Evolutionary conservation across 345 rosid genomes (phyloP), one percentile per base, ranked within the genome.

Genomic region (Gossypium bickii): DNA sequence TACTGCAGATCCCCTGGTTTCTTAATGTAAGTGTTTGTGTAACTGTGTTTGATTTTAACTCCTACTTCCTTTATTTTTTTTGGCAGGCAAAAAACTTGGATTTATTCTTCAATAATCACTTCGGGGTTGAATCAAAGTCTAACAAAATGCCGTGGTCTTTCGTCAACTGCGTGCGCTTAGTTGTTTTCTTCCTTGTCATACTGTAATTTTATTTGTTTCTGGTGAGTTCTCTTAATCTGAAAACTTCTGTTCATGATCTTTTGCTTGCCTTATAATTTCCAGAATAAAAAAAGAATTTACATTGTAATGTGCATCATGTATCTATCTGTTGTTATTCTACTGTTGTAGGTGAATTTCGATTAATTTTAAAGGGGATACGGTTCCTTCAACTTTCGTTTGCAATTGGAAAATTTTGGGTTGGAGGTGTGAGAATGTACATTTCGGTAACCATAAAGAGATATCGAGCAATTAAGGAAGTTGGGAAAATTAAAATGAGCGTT

Each of bases 71-170:
- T 64, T 22, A 55, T 61, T 74, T 20, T 44, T 61, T 77, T 78
- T 58, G 77, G 79, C 84, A 81, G 90, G 57, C 10, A 29, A 56
- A 80, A 27, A 67, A 53, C 68, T 80, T 47, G 49, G 67, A 25
- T 68, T 58, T 3, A 5, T 25, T 13, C 38, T 7, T 16, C 9
- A 48, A 47, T 38, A 75, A 11, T 52, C 20, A 29, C n/a, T 70
- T 80, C 29, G 67, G 72, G 76, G 62, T 72, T 82, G 71, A 74
- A 51, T 76, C 68, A 53, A 74, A 72, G 72, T 76, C 11, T 52
- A 76, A 64, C 87, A 89, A 88, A 83, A 93, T 93, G 98, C 90
- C 93, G 66, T 86, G 97, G 94, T 86, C 83, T 83, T 87, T 86
- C 79, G 83, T 91, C 87, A 86, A 87, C 71, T 84, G 83, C 70